Evolutionary conservation across 2,329 filamentous ascomycete species (phyloP), one percentile per base, ranked within the genome.

Genomic region (Aspergillus neoniger): DNA sequence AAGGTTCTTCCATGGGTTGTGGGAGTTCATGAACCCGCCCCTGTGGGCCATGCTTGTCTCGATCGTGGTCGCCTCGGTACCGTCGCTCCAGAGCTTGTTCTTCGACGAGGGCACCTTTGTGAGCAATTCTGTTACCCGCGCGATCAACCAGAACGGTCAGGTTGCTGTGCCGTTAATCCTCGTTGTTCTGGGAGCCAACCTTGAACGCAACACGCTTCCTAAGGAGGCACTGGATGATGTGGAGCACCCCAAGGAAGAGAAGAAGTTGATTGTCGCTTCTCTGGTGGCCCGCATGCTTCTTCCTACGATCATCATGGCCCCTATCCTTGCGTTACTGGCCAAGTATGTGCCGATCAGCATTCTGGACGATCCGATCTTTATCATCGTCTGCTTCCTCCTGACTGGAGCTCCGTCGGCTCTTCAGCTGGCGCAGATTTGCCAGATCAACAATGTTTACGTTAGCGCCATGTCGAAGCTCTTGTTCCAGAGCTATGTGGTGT

Each of bases 11-110:
- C 78, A 78, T 52, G 92, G 92, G 55, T 74, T 93, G 12, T 95
- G 91, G 90, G 90, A 91, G 51, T 96, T 97, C 76, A 98, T 99
- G 94, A 98, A 98, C 77, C 94, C 95, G 44, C 95, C 95, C 0
- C 87, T 99, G 25, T 98, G 93, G 92, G 93, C 95, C 30, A 98
- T 99, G 95, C 81, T 98, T 36, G 81, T 88, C 41, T 91, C 95
- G n/a, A 88, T 98, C 49, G 79, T 96, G 54, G 91, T 99, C 5
- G 95, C 95, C 2, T 96, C 92, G 0, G 86, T 97, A 5, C 95
- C 95, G 0, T 72, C 81, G 1, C 84, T 99, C 7, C 94, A 99
- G 75, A 81, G 83, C 43, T 79, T 95, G 17, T 97, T 99, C 80
- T 99, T 98, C 77, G 83, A 88, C 55, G 87, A 92, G 39, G 94